Base-by-base conservation (phyloP, 228 moss, liverwort and hornwort genomes). In the Sphagnum magellanicum region DNA sequence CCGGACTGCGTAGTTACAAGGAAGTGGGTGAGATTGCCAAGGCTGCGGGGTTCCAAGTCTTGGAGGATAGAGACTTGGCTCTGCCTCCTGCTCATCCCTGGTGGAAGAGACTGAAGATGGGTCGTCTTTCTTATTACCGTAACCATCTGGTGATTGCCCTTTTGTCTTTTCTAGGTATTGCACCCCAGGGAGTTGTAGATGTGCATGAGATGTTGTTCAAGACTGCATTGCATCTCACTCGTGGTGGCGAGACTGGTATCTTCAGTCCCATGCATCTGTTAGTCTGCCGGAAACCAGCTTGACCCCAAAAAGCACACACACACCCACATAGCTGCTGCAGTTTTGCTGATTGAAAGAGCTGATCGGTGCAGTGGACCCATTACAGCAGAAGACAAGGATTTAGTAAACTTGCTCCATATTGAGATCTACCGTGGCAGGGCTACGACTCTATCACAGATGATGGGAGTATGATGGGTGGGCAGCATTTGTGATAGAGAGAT, bases 181-280 rank as follows among this genome's bases (percentile, higher is more conserved):
- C 96, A 10, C 96, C 96, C 3, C 96, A 79, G 76, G 96, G 96
- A 5, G 96, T 96, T 3, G 91, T 92, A 10, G 92, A 96, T 71
- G 96, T 96, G 70, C 96, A 96, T 67, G 92, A 96, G 81, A 96
- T 96, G 96, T 59, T 96, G 73, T 92, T 92, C 65, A 92, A 91
- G 81, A 96, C 96, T 50, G 96, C 96, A 15, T 77, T 87, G 68
- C 89, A 90, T 75, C 80, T 96, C 6, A 91, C 92, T 0, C 83
- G 85, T 50, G 96, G 96, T 4, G 96, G 96, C 3, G 96, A 96
- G 79, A 85, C 91, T 4, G 96, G 92, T 5, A 92, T 96, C 61
- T 96, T 96, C 68, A 81, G 89, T 61, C 96, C 96, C n/a, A 96
- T 96, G 96, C 96, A 96, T 55, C 84, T 96, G 73, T 73, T 96